Base-by-base conservation (phyloP, 2,329 filamentous ascomycete genomes). In the Colletotrichum brevisporum region DNA sequence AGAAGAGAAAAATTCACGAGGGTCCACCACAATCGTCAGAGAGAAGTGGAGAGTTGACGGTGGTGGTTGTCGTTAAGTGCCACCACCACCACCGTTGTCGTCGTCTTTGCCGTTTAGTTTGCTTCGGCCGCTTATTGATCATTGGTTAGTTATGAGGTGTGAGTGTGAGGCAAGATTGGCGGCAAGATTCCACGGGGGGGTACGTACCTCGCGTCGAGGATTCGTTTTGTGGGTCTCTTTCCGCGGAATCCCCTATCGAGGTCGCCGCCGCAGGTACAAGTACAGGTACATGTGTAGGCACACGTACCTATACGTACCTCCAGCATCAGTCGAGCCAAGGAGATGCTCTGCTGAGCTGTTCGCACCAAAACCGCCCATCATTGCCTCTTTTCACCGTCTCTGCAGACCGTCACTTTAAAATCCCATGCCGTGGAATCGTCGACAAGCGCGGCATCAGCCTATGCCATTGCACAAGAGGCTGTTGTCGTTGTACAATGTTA, bases 1-100 rank as follows among this genome's bases (percentile, higher is more conserved):
- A 26, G 24, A 24, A 43, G 4, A 41, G 39, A 53, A 36, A 68
- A 69, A 60, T 52, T 52, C 66, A 66, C 66, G 66, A 69, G 61
- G 66, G 31, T 54, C 66, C 66, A 69, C 66, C 59, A 13, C 43
- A 47, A 48, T 55, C 55, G 66, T 69, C 66, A 69, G 66, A 69
- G 62, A 69, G 55, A 60, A 69, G 66, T 65, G 62, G 66, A 68
- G 50, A 47, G 48, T 63, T 39, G 62, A 47, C 50, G 55, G 45
- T 69, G 66, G 36, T 24, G 61, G 48, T 54, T 36, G 55, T 57
- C 45, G 54, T 39, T 15, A 43, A n/a, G 41, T 36, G 31, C 31
- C 31, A 36, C 31, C 31, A 36, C 31, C 31, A 36, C 31, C 21
- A 24, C 21, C 21, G 21, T 24, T 3, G 21, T 24, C 21, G 21